Conservation (phyloP, 176 grass and related monocot species). For the Echinochloa phyllopogon region DNA sequence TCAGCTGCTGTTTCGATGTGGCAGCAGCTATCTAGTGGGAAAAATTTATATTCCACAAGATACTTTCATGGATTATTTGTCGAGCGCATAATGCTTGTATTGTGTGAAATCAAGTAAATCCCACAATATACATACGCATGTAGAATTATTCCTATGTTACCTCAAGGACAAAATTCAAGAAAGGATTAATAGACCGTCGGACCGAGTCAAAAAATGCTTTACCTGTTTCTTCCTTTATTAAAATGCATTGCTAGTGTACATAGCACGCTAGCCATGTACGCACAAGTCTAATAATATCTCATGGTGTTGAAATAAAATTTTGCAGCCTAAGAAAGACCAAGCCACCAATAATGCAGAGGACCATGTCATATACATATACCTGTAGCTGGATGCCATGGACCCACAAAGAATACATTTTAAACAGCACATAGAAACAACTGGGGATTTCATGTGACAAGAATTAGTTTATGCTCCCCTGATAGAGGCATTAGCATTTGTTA, state of each 20-base stretch:
- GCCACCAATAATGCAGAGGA: conserved; percentile 44
- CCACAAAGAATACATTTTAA: neutral
- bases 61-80: conserved; percentile 6
- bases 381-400: conserved; percentile 24
- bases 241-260: neutral
- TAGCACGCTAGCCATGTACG: neutral
- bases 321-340: conserved; percentile 20
- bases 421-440: conserved; percentile 19
- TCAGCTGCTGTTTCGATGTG: neutral
- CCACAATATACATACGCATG: neutral
- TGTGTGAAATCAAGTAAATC: neutral
- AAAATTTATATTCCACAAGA: neutral
- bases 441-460: neutral
- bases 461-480: conserved; percentile 36
- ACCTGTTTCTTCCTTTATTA: neutral
- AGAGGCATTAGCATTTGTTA: conserved; percentile 41
- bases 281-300: neutral
- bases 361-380: conserved; percentile 59
- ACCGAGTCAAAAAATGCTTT: conserved; percentile 30
- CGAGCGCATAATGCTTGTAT: neutral
- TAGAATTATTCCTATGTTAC: neutral
- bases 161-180: neutral
- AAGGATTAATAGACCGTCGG: conserved; percentile 9
- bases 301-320: neutral
- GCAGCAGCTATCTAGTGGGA: neutral